Base-by-base conservation (phyloP, 164 flowering plant genomes). In the Hamamelis virginiana region DNA sequence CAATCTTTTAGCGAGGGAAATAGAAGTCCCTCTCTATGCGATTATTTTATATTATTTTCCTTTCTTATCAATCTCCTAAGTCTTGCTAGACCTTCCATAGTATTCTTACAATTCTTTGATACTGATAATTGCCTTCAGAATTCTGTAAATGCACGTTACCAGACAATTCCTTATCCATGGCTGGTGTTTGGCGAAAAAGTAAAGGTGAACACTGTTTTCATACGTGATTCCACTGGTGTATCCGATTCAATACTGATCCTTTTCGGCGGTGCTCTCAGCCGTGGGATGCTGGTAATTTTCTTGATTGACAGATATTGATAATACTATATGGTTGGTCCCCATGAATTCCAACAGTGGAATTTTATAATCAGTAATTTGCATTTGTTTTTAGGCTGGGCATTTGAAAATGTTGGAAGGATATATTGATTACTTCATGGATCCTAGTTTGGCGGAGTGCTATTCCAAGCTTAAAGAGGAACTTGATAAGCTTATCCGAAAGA, bases 211-310 rank as follows among this genome's bases (percentile, higher is more conserved):
- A 76, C 96, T 14, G 97, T 95, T 51, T 87, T 91, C 77, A 76
- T 95, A 74, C 98, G 98, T 38, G 99, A 95, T 77, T 95, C 99
- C 28, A 95, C 98, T 64, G 99, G 96, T 21, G 90, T 92, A 56
- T 89, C 99, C 64, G 98, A 95, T 81, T 92, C 98, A 22, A 87
- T 86, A 72, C 75, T 95, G 72, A 86, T 92, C 71, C 96, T 95
- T 68, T 95, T 95, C 77, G 99, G 99, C 66, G 97, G 99, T 75
- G 72, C 80, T 69, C 80, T 95, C 60, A 71, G 74, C 75, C 68
- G 43, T 66, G 98, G 98, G 27, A 80, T 73, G 63, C 75, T 67
- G 93, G 99, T 92, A 80, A 77, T 59, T 75, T 57, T 55, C 48
- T 60, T 27, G 47, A n/a, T 53, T 61, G 28, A 65, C 25, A 38